Evolutionary conservation across 1,284 basidiomycete genomes (phyloP), one percentile per base, ranked within the genome.

Genomic region (Ustilago tritici): DNA sequence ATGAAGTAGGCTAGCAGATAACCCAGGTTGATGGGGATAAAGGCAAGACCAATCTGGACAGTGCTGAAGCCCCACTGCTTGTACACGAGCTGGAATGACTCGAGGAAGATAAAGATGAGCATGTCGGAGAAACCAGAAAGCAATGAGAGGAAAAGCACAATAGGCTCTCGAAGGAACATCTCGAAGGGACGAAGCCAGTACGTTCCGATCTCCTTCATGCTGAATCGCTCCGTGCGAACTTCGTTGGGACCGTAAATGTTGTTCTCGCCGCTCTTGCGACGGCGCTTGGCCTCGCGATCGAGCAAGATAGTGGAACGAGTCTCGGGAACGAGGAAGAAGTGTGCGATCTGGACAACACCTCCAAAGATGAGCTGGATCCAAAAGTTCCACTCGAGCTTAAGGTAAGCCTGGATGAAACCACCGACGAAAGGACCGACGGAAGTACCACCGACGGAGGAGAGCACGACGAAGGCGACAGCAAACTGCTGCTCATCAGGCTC

Each of bases 351-450:
- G 4, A 87, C 86, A 35, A 72, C 80, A 23, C 77, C 85, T 19
- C 87, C 87, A 53, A 87, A 86, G 70, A 87, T 87, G 43, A 88
- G 81, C 76, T 88, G 87, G 4, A 83, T 61, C 87, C 87, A 88
- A 72, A 87, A 86, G 61, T 84, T 84, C 86, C 87, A 87, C 19
- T 76, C 59, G 40, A 76, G 14, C 46, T 64, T 50, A 36, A 77
- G 64, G n/a, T 70, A 73, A 8, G 66, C 64, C 12, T 79, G 65
- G 52, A 84, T 70, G 56, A 81, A 83, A 7, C 72, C 82, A 47
- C 84, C 84, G 15, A 84, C 59, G 58, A 86, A 70, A 4, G 84
- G 84, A 41, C 86, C 85, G n/a, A 84, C 49, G 28, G 80, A 79
- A 1, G 84, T 80, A 61, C 84, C 82, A 15, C 78, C 82, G 0